These are phyloP conservation scores for Colletotrichum noveboracense DNA, from an alignment of 2,329 filamentous ascomycete genomes.

Conservation along the genomic window DNA sequence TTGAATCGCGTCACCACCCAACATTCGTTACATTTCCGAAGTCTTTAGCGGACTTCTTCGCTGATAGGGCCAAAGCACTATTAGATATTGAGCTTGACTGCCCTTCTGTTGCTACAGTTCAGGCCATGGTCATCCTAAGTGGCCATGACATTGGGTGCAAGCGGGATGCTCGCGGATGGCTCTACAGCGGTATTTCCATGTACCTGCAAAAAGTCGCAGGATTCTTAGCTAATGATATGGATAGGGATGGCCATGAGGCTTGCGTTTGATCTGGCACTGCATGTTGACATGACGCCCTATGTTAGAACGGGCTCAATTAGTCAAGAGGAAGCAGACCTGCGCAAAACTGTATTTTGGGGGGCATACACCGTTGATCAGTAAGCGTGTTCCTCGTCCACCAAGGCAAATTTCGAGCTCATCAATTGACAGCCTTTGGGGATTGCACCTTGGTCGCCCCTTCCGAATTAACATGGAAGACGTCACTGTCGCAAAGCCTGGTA, in stretches of 20 bases:
- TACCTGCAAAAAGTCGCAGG: too few species aligned
- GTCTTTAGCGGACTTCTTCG: conserved; percentile 27
- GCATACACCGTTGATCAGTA: conserved; percentile 33
- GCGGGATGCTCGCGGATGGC: background rate
- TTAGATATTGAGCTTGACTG: background rate
- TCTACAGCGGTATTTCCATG: background rate
- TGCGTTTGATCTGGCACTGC: conserved; percentile 28
- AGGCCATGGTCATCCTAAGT: background rate
- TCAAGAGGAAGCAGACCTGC: conserved; percentile 28
- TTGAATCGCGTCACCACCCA: conserved; percentile 36
- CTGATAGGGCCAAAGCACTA: background rate
- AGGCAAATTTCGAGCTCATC: background rate
- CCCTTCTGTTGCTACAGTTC: background rate
- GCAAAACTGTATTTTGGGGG: conserved; percentile 33
- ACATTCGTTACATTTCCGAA: conserved; percentile 34
- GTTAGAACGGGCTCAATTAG: conserved; percentile 25
- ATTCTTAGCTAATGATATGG: conserved; percentile 25
- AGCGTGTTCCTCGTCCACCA: background rate
- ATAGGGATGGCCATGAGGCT: conserved; percentile 31
- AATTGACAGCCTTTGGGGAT: conserved; percentile 27
- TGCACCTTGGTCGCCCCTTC: conserved; percentile 19
- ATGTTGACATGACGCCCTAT: conserved; percentile 28
- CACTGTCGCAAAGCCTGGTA: background rate
- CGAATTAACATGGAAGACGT: background rate
- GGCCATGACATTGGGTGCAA: background rate